Base-by-base conservation (phyloP, 371 early-diverging fungal genomes). In the Mortierella sp. region DNA sequence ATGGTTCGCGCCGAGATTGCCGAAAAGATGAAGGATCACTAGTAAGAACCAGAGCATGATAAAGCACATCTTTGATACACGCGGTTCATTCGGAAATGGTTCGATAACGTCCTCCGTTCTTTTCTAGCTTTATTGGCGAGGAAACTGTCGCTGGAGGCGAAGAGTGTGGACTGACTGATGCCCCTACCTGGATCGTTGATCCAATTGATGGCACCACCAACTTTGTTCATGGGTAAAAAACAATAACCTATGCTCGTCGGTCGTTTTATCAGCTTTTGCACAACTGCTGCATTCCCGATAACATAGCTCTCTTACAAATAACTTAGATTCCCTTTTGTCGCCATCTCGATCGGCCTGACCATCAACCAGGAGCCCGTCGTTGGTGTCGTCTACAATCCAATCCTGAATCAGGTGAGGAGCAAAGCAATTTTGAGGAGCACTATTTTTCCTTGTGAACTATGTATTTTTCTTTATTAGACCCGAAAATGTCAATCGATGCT, bases 171-270 rank as follows among this genome's bases (percentile, higher is more conserved):
- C 80, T 92, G 62, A 92, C 92, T 9, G 79, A 92, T 60, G 82
- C 84, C 5, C 94, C 95, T 9, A 95, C 96, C 4, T 95, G 96
- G 95, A 91, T 96, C 58, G 91, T 96, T 5, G 96, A 97, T 68
- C 97, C 97, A 4, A 90, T 96, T 61, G 92, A 96, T 81, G 90
- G 96, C 49, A 95, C 95, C 2, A 93, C 93, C 65, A 96, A 96
- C 81, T 97, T 96, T 82, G 91, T 93, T 39, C 94, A 94, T 63
- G 92, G 92, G 83, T 82, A 81, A 57, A 34, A 3, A 17, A 37
- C 21, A 19, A 30, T 21, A 28, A 24, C 7, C 2, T 41, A 41
- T n/a, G 15, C 39, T 50, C 19, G 21, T 31, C 6, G 28, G 1
- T 26, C 53, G 39, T 9, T 17, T 0, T 26, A 17, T 2, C 11